Evolutionary conservation across 1,139 yeast genomes (phyloP).

Genomic region (Zygosaccharomyces sapae): DNA sequence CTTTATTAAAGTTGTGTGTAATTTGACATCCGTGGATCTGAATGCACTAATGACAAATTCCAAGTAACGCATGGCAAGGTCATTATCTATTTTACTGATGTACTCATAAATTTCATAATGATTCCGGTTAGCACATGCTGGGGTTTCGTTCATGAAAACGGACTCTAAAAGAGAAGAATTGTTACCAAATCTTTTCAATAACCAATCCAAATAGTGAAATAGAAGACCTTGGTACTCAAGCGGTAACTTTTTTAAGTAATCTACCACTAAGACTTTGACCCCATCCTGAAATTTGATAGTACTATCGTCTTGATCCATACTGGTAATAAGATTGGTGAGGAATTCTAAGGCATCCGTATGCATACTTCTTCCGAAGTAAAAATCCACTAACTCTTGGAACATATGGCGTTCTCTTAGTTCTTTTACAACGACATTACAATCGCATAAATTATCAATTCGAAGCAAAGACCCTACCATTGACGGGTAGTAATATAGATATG

Average conservation of each 20-base stretch:
- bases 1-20: conserved; percentile 53
- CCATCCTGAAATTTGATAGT: conserved; percentile 31
- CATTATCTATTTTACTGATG: conserved; percentile 32
- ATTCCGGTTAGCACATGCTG: conserved; percentile 59
- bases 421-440: conserved; percentile 55
- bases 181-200: conserved; percentile 40
- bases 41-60: conserved; percentile 53
- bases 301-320: conserved; percentile 29
- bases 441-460: conserved; percentile 71
- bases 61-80: conserved; percentile 51
- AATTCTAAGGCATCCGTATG: conserved; percentile 69
- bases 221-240: conserved; percentile 51
- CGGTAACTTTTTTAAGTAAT: conserved; percentile 61
- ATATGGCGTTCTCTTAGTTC: conserved; percentile 50
- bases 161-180: conserved; percentile 40
- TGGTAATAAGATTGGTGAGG: conserved; percentile 36
- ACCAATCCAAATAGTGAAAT: conserved; percentile 56
- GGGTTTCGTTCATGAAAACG: conserved; percentile 65
- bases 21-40: conserved; percentile 42
- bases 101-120: conserved; percentile 50
- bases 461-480: conserved; percentile 78
- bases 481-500: conserved; percentile 65
- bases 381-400: conserved; percentile 72
- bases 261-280: conserved; percentile 37
- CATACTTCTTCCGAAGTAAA: conserved; percentile 58